phyloP scores from a whole-genome alignment of 495 filamentous ascomycete genomes.

The Acidomyces sp. region DNA sequence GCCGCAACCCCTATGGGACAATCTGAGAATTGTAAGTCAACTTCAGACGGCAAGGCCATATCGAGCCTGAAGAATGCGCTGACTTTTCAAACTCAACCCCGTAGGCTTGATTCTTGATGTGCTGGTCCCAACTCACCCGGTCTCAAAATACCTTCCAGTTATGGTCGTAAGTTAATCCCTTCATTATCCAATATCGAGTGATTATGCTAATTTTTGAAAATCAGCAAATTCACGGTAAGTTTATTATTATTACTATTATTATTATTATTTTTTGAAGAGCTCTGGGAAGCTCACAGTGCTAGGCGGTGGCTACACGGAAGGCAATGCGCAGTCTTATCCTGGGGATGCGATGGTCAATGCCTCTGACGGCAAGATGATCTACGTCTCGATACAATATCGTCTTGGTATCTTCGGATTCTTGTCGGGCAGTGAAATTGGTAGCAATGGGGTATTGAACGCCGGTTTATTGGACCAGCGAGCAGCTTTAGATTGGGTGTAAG shows the following conservation, averaged over 20 bases:
- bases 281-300: background rate
- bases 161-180: too few relatives aligned
- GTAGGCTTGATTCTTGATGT: constrained; percentile 22
- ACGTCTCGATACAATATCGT: constrained; percentile 28
- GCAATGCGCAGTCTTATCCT: constrained; percentile 10
- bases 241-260: too few relatives aligned
- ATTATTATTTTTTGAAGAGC: background rate
- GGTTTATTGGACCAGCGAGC: constrained; percentile 29
- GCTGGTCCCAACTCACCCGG: constrained; percentile 15
- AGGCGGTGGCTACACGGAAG: constrained; percentile 8
- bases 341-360: constrained; percentile 19
- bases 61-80: too few relatives aligned
- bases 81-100: too few relatives aligned
- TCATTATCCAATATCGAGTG: too few relatives aligned
- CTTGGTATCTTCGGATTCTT: constrained; percentile 26
- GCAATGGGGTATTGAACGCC: constrained; percentile 27
- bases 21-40: too few relatives aligned
- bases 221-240: constrained; percentile 19
- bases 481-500: constrained; percentile 29
- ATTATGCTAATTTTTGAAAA: too few relatives aligned
- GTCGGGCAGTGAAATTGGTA: constrained; percentile 19
- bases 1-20: too few relatives aligned
- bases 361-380: constrained; percentile 22
- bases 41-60: too few relatives aligned
- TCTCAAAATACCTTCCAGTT: constrained; percentile 13